A percentile compares a stretch with the other conserved stretches of the same genome.
Conservation (phyloP, 805 yeast species). For the Lipomyces orientalis region DNA sequence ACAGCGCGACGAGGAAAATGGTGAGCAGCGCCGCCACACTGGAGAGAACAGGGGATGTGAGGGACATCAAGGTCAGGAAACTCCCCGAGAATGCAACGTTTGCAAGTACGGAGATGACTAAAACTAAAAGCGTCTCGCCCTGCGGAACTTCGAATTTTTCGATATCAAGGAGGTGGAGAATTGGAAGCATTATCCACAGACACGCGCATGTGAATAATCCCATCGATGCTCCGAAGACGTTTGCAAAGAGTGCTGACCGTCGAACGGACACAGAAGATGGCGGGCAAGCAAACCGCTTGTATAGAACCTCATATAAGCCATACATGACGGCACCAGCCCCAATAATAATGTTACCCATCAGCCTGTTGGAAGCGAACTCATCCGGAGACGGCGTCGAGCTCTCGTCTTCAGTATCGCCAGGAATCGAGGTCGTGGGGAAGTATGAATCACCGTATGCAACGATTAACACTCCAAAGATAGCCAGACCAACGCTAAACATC, state of each 20-base stretch:
- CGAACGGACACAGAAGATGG: constrained; percentile 67
- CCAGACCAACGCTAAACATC: constrained; percentile 68
- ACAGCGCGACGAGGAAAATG: constrained; percentile 76
- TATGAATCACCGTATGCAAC: constrained; percentile 62
- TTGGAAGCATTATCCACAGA: constrained; percentile 55
- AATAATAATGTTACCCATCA: constrained; percentile 72
- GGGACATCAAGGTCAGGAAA: constrained; percentile 77
- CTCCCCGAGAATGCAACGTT: constrained; percentile 73
- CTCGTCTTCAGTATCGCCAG: constrained; percentile 5
- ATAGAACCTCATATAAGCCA: constrained; percentile 74
- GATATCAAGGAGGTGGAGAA: constrained; percentile 59
- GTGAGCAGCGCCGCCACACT: constrained; percentile 71
- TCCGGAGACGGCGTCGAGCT: constrained; percentile 30
- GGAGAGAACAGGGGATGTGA: constrained; percentile 84
- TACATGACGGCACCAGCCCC: constrained; percentile 56
- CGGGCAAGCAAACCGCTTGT: constrained; percentile 77
- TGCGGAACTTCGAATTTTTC: constrained; percentile 64
- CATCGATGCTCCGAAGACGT: constrained; percentile 69
- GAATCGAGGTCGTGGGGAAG: background rate
- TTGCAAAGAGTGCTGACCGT: constrained; percentile 81
- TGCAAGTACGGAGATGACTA: constrained; percentile 60
- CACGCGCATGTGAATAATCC: constrained; percentile 62
- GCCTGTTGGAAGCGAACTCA: constrained; percentile 31
- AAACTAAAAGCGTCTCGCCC: constrained; percentile 51
- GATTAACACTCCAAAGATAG: constrained; percentile 74